These are phyloP conservation scores for Eragrostis nindensis DNA, from an alignment of 176 grass and related monocot species.

Conservation along the genomic window DNA sequence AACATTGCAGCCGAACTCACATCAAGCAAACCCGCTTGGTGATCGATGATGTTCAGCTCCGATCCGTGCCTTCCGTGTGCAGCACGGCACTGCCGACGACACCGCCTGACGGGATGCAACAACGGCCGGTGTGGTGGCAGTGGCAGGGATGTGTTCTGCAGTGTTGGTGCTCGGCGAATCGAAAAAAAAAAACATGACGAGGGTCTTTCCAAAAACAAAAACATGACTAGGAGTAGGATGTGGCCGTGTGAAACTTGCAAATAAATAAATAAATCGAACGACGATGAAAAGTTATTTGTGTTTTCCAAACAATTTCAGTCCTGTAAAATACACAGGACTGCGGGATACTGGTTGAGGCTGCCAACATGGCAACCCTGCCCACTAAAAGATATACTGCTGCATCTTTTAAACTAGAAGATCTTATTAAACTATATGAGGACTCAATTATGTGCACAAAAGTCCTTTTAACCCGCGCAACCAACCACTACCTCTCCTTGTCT, in stretches of 20 bases:
- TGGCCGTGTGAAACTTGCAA: too few species aligned
- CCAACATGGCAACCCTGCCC: neutral
- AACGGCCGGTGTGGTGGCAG: neutral
- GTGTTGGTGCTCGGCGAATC: neutral
- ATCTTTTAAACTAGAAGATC: neutral
- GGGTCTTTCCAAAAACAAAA: too few species aligned
- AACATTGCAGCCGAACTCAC: constrained; percentile 2
- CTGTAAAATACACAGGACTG: neutral
- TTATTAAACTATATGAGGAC: too few species aligned
- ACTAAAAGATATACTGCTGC: constrained; percentile 2
- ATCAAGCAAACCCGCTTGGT: neutral
- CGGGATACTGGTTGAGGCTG: neutral
- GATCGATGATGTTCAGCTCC: neutral
- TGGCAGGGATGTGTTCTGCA: neutral
- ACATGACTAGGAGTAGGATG: too few species aligned
- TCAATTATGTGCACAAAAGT: neutral
- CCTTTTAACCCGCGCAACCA: neutral
- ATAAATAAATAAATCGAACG: too few species aligned
- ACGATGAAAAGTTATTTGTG: too few species aligned
- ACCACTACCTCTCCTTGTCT: constrained; percentile 34
- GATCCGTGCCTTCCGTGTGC: neutral
- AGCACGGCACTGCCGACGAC: constrained; percentile 1
- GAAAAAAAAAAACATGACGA: neutral
- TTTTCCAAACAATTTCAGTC: neutral
- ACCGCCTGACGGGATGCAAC: neutral